Evolutionary conservation across 2,329 filamentous ascomycete species (phyloP).

Genomic region (Macroventuria anomochaeta): DNA sequence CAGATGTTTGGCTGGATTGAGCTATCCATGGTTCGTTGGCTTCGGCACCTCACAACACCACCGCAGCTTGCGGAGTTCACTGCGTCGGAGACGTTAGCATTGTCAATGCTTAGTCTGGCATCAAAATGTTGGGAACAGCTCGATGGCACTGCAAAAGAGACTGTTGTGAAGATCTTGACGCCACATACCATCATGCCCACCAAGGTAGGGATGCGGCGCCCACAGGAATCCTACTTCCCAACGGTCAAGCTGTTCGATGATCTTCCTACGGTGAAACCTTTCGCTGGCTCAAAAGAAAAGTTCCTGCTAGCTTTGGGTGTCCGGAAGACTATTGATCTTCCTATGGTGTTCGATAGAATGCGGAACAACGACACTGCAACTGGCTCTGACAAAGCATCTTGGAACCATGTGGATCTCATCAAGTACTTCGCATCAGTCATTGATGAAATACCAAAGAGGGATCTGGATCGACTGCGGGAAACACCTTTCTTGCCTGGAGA

Average conservation of each 20-base stretch:
- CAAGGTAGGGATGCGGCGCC: conserved; percentile 85
- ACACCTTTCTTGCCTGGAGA: conserved; percentile 82
- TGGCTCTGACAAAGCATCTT: conserved; percentile 63
- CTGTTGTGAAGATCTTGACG: conserved; percentile 69
- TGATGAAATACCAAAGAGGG: conserved; percentile 82
- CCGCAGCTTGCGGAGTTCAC: conserved; percentile 69
- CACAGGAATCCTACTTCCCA: conserved; percentile 86
- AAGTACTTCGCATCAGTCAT: conserved; percentile 91
- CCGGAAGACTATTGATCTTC: conserved; percentile 91
- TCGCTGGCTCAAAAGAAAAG: conserved; percentile 82
- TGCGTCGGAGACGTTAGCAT: conserved; percentile 73
- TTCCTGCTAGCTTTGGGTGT: conserved; percentile 84
- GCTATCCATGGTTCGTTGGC: conserved; percentile 84
- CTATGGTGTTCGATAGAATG: conserved; percentile 88
- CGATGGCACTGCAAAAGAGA: conserved; percentile 68
- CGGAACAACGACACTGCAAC: conserved; percentile 65
- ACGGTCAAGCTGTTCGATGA: conserved; percentile 96
- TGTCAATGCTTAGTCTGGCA: conserved; percentile 76
- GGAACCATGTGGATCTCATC: conserved; percentile 94
- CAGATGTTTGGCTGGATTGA: conserved; percentile 86
- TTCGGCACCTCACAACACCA: conserved; percentile 72
- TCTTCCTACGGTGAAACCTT: conserved; percentile 79
- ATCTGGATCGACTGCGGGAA: conserved; percentile 77
- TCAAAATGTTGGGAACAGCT: conserved; percentile 92
- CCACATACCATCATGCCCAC: conserved; percentile 82